Evolutionary conservation across 108 stramenopile genomes (phyloP).

Genomic region (Aurantiochytrium sp.): DNA sequence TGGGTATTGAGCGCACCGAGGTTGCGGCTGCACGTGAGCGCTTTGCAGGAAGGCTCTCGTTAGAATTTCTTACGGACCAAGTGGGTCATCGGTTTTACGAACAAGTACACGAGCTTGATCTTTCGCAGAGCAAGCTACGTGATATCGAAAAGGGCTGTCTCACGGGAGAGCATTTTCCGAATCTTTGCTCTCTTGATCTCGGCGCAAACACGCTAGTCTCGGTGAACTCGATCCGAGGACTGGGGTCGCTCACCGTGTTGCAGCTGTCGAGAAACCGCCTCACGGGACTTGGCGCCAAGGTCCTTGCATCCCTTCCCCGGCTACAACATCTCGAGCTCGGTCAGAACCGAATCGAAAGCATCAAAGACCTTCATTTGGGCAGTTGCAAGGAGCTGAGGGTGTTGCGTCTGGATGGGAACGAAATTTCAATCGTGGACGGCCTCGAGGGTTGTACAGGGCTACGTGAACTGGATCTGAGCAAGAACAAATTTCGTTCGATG

Average conservation of each 20-base stretch:
- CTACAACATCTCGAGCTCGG: not conserved
- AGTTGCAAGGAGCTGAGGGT: not conserved
- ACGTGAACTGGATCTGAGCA: slow-evolving; percentile 32
- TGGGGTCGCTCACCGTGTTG: slow-evolving; percentile 20
- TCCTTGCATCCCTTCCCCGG: slow-evolving; percentile 18
- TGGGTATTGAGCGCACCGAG: slow-evolving; percentile 20
- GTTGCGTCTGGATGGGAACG: slow-evolving; percentile 37
- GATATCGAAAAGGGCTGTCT: slow-evolving; percentile 23
- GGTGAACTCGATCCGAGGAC: slow-evolving; percentile 12
- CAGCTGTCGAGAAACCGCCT: slow-evolving; percentile 31
- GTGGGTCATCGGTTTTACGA: not conserved
- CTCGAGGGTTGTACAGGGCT: slow-evolving; percentile 31
- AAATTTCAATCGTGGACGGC: slow-evolving; percentile 22
- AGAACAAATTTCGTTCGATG: slow-evolving; percentile 33
- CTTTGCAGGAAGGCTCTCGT: slow-evolving; percentile 29
- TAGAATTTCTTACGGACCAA: slow-evolving; percentile 23
- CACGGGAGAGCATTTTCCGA: slow-evolving; percentile 8
- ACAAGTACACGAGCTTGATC: not conserved
- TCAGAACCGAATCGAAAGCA: not conserved
- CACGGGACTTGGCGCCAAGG: not conserved
- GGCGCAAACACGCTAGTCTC: slow-evolving; percentile 21
- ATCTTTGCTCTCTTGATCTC: slow-evolving; percentile 25
- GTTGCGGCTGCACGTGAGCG: slow-evolving; percentile 26
- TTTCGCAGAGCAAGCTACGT: slow-evolving; percentile 7
- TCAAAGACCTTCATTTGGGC: not conserved